Conservation (phyloP, 495 filamentous ascomycete species). For the Clavariopsis aquatica region DNA sequence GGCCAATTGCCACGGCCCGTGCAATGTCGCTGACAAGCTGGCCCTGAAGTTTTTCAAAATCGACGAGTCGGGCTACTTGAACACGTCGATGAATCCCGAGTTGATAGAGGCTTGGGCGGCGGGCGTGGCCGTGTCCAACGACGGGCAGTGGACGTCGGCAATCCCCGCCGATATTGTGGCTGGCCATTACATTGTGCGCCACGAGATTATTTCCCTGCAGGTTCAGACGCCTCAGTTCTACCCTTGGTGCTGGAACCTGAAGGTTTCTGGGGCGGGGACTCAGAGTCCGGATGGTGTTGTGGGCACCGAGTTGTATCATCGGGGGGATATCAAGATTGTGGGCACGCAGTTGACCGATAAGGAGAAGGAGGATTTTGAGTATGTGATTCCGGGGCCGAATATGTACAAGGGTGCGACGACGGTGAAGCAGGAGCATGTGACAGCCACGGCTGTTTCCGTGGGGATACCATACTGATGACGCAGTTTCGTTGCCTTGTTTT, state of each 20-base stretch:
- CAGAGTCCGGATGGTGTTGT: neutral
- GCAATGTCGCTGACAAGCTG: neutral
- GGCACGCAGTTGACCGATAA: neutral
- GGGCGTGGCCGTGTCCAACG: neutral
- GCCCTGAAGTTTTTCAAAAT: neutral
- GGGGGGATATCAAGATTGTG: neutral
- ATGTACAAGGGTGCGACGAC: neutral
- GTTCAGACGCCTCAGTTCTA: constrained; percentile 2
- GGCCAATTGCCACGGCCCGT: neutral
- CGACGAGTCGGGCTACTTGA: neutral
- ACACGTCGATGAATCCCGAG: neutral
- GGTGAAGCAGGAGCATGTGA: neutral
- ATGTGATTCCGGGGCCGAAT: neutral
- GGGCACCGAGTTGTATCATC: neutral
- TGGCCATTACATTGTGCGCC: neutral
- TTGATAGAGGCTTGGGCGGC: neutral
- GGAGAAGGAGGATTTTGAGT: neutral
- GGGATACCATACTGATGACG: neutral
- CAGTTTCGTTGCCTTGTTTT: too few species aligned
- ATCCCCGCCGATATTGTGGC: neutral
- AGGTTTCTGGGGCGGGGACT: neutral
- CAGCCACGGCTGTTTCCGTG: neutral
- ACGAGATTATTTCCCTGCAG: neutral
- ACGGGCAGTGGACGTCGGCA: neutral
- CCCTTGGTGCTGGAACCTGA: neutral